Evolutionary conservation across 2,329 filamentous ascomycete genomes (phyloP).

Genomic region (Tolypocladium tropicale): DNA sequence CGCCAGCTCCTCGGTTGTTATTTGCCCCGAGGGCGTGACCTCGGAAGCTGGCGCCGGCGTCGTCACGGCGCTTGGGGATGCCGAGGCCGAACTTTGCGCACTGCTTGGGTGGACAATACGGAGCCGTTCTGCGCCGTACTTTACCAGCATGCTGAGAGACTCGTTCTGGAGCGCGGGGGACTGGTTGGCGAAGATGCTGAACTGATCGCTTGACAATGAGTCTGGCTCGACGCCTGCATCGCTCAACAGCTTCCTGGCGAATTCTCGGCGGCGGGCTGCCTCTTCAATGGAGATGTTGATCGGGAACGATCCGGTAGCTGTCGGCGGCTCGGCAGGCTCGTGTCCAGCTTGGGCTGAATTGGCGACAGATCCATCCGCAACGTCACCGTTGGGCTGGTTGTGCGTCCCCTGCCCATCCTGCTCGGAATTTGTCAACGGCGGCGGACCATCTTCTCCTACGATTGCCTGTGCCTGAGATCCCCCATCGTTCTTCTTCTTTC

Average conservation of each 20-base stretch:
- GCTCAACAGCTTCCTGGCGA: slow-evolving; percentile 35
- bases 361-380: not conserved
- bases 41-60: slow-evolving; percentile 10
- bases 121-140: slow-evolving; percentile 46
- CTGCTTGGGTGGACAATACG: slow-evolving; percentile 45
- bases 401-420: slow-evolving; percentile 4
- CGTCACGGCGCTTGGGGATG: slow-evolving; percentile 15
- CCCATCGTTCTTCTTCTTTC: slow-evolving; percentile 16
- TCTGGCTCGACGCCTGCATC: slow-evolving; percentile 39
- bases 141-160: slow-evolving; percentile 45
- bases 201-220: slow-evolving; percentile 43
- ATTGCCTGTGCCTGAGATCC: slow-evolving; percentile 7
- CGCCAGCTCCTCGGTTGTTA: slow-evolving; percentile 20
- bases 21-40: slow-evolving; percentile 12
- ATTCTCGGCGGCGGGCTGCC: slow-evolving; percentile 36
- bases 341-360: slow-evolving; percentile 1
- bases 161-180: slow-evolving; percentile 42
- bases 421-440: not conserved
- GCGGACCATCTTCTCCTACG: not conserved
- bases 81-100: slow-evolving; percentile 16
- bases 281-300: slow-evolving; percentile 33
- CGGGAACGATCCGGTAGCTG: slow-evolving; percentile 10
- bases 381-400: slow-evolving; percentile 1
- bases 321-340: slow-evolving; percentile 3
- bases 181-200: slow-evolving; percentile 50